phyloP scores from a whole-genome alignment of 306 rosid genomes.

The Cyclanthera cordifolia region DNA sequence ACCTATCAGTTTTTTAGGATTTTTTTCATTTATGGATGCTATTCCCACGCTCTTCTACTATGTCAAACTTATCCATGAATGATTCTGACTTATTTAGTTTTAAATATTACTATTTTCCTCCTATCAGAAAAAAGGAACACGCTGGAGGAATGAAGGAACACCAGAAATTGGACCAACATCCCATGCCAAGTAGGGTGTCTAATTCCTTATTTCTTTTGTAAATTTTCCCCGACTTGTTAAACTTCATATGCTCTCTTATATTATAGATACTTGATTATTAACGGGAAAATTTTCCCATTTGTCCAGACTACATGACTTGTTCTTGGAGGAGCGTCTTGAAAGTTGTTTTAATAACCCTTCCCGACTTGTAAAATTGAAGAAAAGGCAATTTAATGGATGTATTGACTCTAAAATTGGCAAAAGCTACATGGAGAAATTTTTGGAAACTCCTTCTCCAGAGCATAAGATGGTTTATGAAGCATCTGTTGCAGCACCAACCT shows the following conservation, averaged over 20 bases:
- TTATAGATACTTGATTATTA: slow-evolving; percentile 20
- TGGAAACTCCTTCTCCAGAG: slow-evolving; percentile 50
- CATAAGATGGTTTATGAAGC: slow-evolving; percentile 45
- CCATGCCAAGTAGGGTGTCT: slow-evolving; percentile 68
- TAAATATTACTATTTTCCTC: slow-evolving; percentile 17
- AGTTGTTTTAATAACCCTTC: slow-evolving; percentile 63
- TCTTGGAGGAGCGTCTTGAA: slow-evolving; percentile 72
- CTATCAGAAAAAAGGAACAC: slow-evolving; percentile 52
- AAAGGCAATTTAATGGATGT: slow-evolving; percentile 52
- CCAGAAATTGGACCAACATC: slow-evolving; percentile 42
- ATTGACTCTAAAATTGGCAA: slow-evolving; percentile 46
- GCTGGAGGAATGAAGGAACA: slow-evolving; percentile 56
- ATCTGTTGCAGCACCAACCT: slow-evolving; percentile 30
- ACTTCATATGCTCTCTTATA: slow-evolving; percentile 15
- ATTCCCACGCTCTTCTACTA: background rate
- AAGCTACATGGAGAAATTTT: slow-evolving; percentile 73
- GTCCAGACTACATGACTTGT: slow-evolving; percentile 74
- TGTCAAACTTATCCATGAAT: slow-evolving; percentile 2
- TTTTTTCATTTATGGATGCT: no score
- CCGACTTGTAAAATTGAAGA: slow-evolving; percentile 64
- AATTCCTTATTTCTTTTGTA: slow-evolving; percentile 20
- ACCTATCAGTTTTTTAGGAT: background rate
- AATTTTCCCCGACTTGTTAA: slow-evolving; percentile 13
- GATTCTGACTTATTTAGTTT: background rate
- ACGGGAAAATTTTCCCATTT: slow-evolving; percentile 18